Conservation (phyloP, 139 green algal genomes). For the Dunaliella primolecta region DNA sequence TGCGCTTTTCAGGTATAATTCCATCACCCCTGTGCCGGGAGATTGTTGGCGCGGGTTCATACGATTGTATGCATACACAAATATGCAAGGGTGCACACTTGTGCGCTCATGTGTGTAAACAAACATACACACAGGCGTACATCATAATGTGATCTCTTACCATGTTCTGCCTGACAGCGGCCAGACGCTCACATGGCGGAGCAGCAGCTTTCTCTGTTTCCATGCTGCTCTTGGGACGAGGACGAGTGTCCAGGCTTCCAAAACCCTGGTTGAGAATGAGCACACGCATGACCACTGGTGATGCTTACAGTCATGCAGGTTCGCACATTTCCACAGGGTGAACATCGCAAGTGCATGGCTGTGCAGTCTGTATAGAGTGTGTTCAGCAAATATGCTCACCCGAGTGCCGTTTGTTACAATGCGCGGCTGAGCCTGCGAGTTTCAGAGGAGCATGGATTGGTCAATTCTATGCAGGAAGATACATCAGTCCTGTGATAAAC, state of each 20-base stretch:
- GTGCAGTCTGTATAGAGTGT: not conserved
- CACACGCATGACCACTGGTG: not conserved
- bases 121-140: too few species aligned
- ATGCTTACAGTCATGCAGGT: not conserved
- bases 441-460: too few species aligned
- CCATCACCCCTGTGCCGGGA: not conserved
- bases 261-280: not conserved
- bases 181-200: not conserved
- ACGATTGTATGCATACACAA: not conserved
- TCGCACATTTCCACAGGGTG: not conserved
- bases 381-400: not conserved
- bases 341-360: not conserved
- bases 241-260: not conserved
- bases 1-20: not conserved
- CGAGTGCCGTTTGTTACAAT: not conserved
- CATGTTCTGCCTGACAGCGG: conserved; percentile 8
- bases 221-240: not conserved
- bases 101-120: too few species aligned
- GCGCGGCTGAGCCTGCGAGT: not conserved
- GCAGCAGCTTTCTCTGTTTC: not conserved
- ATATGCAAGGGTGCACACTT: too few species aligned
- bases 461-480: too few species aligned
- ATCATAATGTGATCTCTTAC: too few species aligned
- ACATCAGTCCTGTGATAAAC: too few species aligned
- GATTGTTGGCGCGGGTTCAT: not conserved